phyloP scores from a whole-genome alignment of 768 basidiomycete species.

The Calocybe indica region DNA sequence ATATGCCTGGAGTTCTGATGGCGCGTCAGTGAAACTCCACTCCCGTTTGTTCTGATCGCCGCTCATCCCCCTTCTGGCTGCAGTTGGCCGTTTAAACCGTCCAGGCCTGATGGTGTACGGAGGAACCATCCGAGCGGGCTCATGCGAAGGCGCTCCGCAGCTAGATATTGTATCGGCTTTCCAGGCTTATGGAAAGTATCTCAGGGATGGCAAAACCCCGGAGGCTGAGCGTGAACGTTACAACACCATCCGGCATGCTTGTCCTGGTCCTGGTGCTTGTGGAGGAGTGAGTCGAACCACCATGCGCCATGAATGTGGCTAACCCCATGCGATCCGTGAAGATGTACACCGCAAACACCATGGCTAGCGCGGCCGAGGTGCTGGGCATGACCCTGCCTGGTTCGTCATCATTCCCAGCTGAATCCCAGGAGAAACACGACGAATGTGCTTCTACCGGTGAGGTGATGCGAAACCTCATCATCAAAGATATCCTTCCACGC shows the following conservation, averaged over 20 bases:
- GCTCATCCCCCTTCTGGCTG: constrained; percentile 11
- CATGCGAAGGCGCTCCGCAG: constrained; percentile 82
- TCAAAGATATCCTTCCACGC: constrained; percentile 86
- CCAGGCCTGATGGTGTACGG: constrained; percentile 98
- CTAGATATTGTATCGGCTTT: constrained; percentile 97
- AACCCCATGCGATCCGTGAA: constrained; percentile 16
- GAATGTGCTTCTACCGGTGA: constrained; percentile 81
- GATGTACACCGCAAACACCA: constrained; percentile 99
- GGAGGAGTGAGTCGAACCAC: constrained; percentile 71
- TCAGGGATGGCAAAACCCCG: constrained; percentile 82
- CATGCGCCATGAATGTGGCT: no score
- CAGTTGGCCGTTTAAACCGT: constrained; percentile 92
- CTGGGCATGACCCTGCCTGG: constrained; percentile 96
- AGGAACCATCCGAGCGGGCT: constrained; percentile 89
- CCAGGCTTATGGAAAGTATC: constrained; percentile 93
- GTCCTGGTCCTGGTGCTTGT: constrained; percentile 97
- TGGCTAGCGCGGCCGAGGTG: constrained; percentile 94
- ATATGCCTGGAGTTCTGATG: constrained; percentile 99
- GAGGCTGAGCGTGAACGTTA: constrained; percentile 81
- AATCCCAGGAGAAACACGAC: constrained; percentile 79
- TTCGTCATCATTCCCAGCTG: constrained; percentile 95
- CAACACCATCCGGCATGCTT: constrained; percentile 86
- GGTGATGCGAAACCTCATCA: constrained; percentile 82
- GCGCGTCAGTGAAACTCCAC: constrained; percentile 54
- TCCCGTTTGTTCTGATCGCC: constrained; percentile 10